Evolutionary conservation across 805 yeast genomes (phyloP).

Genomic region (Torulaspora franciscae): DNA sequence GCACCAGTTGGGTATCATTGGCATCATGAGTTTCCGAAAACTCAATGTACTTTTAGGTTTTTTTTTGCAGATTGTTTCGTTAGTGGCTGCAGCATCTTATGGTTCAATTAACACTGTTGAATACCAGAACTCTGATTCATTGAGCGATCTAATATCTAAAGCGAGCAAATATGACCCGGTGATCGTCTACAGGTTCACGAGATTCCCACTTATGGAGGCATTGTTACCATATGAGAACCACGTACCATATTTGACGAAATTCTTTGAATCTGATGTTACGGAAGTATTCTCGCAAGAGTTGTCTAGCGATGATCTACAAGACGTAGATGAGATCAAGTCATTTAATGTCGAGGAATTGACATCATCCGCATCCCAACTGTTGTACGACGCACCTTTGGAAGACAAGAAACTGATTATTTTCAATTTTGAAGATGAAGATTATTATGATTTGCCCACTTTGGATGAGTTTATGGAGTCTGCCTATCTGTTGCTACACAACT

Average conservation of each 20-base stretch:
- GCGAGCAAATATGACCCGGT: conserved; percentile 20
- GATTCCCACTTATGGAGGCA: conserved; percentile 17
- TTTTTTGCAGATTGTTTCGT: conserved; percentile 7
- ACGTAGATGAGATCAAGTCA: conserved; percentile 6
- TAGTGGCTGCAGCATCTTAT: conserved; percentile 13
- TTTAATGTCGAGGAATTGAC: conserved; percentile 18
- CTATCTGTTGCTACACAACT: conserved; percentile 23
- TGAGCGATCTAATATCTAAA: conserved; percentile 7
- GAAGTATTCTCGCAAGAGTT: conserved; percentile 13
- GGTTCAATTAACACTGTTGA: conserved; percentile 16
- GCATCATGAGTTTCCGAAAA: conserved; percentile 5
- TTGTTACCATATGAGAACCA: conserved; percentile 9
- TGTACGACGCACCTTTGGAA: conserved; percentile 20
- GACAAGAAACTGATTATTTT: conserved; percentile 24
- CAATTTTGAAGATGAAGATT: conserved; percentile 21
- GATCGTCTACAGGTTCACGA: conserved; percentile 24
- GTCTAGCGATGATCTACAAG: conserved; percentile 3
- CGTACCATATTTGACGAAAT: conserved; percentile 20
- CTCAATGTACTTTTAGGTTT: conserved; percentile 8
- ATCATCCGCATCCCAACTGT: conserved; percentile 18
- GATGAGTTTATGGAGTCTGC: conserved; percentile 29
- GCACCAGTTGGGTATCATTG: neutral
- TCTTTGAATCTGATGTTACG: conserved; percentile 17
- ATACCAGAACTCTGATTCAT: conserved; percentile 7
- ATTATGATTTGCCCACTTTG: conserved; percentile 23